Evolutionary conservation across 805 yeast species (phyloP), one percentile per base, ranked within the genome.

Genomic region (Candida nemodendra): DNA sequence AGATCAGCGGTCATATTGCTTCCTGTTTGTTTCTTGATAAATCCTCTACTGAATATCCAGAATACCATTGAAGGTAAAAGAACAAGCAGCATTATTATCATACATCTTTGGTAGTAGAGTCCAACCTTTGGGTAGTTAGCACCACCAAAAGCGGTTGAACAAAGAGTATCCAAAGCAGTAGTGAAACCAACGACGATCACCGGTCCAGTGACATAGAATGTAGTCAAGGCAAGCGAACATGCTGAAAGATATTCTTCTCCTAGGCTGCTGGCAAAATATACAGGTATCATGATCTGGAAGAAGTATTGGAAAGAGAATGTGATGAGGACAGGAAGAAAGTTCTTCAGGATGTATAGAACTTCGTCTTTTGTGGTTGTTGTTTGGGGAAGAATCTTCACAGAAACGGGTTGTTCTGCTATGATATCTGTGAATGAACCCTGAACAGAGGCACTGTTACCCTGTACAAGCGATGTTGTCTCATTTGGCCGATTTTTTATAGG

Each of bases 91-190:
- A 75, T 52, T 17, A 84, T 72, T 36, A 74, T 59, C 4, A 77
- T 76, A 60, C 90, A 83, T 53, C 84, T 68, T 46, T 79, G 71
- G 50, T 79, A 76, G 49, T 82, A 77, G 9, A 79, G 58, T 0
- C 93, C 93, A 12, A 84, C 90, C 46, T 71, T 56, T 44, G 69
- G 68, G 53, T 66, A 76, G 49, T 81, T 79, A 35, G 69, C 70
- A 22, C 84, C 74, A 17, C 93, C 91, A 54, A 62, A 82, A 0
- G 89, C 81, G 54, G 84, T 88, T 2, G 89, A 80, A 56, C 91
- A 83, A 13, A 84, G 64, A 0, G 91, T 84, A 51, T 84, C 91
- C 46, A 84, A 65, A 45, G 87, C 75, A 0, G 93, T 82, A 14
- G 86, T 70, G 5, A 82, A 75, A 3, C 91, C 91, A 57, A 82